Percentiles rank a stretch among this genome's conserved stretches.
phyloP scores from a whole-genome alignment of 2,329 filamentous ascomycete genomes.

The Claviceps capensis region DNA sequence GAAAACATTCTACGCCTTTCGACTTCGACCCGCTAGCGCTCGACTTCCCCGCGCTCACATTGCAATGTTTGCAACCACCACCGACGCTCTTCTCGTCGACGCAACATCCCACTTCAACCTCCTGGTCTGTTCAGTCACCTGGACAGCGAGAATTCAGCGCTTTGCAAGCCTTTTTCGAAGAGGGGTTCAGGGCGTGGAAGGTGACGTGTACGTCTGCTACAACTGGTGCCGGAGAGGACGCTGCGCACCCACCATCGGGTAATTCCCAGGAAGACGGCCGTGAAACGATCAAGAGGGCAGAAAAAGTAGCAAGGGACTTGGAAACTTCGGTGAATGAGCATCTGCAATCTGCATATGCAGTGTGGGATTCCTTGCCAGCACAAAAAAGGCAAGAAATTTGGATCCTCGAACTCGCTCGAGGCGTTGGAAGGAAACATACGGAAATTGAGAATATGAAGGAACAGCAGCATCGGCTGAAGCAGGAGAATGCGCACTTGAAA shows the following conservation, averaged over 20 bases:
- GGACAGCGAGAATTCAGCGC: slow-evolving; percentile 61
- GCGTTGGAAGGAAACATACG: slow-evolving; percentile 42
- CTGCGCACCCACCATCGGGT: slow-evolving; percentile 31
- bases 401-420: slow-evolving; percentile 47
- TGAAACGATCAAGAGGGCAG: slow-evolving; percentile 33
- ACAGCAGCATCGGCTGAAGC: slow-evolving; percentile 34
- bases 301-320: slow-evolving; percentile 41
- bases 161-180: slow-evolving; percentile 50
- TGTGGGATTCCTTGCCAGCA: slow-evolving; percentile 55
- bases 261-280: slow-evolving; percentile 27
- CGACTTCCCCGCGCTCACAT: slow-evolving; percentile 72
- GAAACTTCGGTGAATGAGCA: slow-evolving; percentile 62
- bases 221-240: slow-evolving; percentile 35
- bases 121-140: slow-evolving; percentile 71
- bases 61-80: slow-evolving; percentile 68
- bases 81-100: slow-evolving; percentile 71
- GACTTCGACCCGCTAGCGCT: slow-evolving; percentile 78
- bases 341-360: slow-evolving; percentile 59
- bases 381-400: slow-evolving; percentile 46
- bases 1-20: slow-evolving; percentile 43
- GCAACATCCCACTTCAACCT: slow-evolving; percentile 62
- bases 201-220: slow-evolving; percentile 36
- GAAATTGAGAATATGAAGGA: slow-evolving; percentile 38
- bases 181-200: slow-evolving; percentile 55
- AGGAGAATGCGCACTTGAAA: slow-evolving; percentile 44